Conservation (phyloP, 1,284 basidiomycete genomes). For the Microbotryomycetes sp. region DNA sequence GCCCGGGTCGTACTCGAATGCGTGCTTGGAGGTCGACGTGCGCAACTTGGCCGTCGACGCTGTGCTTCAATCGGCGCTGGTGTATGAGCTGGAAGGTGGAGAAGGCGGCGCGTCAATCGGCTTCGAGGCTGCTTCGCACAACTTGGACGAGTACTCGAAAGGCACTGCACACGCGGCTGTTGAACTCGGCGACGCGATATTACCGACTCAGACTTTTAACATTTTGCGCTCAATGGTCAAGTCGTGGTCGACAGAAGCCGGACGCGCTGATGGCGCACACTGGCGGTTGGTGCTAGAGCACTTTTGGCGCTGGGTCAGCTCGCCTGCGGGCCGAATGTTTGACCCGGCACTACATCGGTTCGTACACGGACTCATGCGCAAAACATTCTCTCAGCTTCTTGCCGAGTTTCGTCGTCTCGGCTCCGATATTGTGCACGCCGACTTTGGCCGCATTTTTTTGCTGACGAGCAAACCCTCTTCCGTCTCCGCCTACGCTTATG, state of each 20-base stretch:
- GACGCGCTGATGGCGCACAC: constrained; percentile 57
- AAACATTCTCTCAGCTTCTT: constrained; percentile 92
- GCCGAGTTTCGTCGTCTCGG: constrained; percentile 96
- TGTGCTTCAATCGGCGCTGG: constrained; percentile 84
- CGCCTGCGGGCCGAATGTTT: constrained; percentile 74
- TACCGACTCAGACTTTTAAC: constrained; percentile 82
- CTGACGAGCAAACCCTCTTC: constrained; percentile 89
- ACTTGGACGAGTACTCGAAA: constrained; percentile 79
- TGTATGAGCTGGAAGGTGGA: constrained; percentile 94
- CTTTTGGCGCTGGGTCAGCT: constrained; percentile 97
- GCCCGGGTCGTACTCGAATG: constrained; percentile 84
- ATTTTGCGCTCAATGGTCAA: constrained; percentile 85
- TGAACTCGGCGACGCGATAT: constrained; percentile 79
- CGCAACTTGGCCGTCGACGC: constrained; percentile 91
- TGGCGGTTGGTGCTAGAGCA: constrained; percentile 59
- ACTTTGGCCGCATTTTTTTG: constrained; percentile 82
- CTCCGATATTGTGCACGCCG: constrained; percentile 89
- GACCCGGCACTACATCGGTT: constrained; percentile 92
- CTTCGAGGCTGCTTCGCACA: constrained; percentile 87
- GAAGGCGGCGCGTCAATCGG: constrained; percentile 71
- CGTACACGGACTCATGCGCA: constrained; percentile 91
- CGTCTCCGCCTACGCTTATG: constrained; percentile 89
- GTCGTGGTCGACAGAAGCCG: constrained; percentile 77
- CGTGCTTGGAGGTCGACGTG: constrained; percentile 82
- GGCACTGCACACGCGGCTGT: constrained; percentile 64